Evolutionary conservation across 805 yeast genomes (phyloP), one percentile per base, ranked within the genome.

Genomic region (Candida dajiaensis): DNA sequence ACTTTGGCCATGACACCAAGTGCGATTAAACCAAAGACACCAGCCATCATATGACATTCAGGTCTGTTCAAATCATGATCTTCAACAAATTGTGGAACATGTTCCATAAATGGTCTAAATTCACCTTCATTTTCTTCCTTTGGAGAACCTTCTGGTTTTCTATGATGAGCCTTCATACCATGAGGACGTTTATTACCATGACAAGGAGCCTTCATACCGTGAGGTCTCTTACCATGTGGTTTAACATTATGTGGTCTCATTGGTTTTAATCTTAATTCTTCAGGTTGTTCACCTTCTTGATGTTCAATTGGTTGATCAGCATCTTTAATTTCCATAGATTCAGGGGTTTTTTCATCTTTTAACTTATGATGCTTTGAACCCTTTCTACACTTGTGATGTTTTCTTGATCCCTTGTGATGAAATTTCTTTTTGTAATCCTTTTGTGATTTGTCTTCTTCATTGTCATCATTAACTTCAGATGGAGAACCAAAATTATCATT

Each of bases 201-300:
- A 12, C 36, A 33, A 33, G n/a, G n/a, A n/a, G 11, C 36, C 25
- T 31, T 42, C 47, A 41, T 44, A n/a, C 31, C 29, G 16, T 40
- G 38, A 39, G 48, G 44, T 25, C 25, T 38, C 18, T 18, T 42
- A 23, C 38, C 42, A 28, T 45, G 43, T 37, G 53, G 50, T 41
- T 37, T 33, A 39, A 31, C 42, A 15, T 37, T 41, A 19, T 40
- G 47, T 6, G 42, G 39, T 29, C 38, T 37, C 36, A 21, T 29
- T 20, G 26, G 35, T 9, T 16, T 38, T 31, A 20, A 18, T 21
- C 16, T 36, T 21, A n/a, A 23, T 20, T 37, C 38, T 28, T 40
- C 21, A 47, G 29, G 8, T 23, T 19, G 28, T 19, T 36, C 28
- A 19, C 2, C 10, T 19, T 42, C 29, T 11, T 19, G 21, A 13